Conservation (phyloP, 2,329 filamentous ascomycete species). For the Sporothrix protearum region DNA sequence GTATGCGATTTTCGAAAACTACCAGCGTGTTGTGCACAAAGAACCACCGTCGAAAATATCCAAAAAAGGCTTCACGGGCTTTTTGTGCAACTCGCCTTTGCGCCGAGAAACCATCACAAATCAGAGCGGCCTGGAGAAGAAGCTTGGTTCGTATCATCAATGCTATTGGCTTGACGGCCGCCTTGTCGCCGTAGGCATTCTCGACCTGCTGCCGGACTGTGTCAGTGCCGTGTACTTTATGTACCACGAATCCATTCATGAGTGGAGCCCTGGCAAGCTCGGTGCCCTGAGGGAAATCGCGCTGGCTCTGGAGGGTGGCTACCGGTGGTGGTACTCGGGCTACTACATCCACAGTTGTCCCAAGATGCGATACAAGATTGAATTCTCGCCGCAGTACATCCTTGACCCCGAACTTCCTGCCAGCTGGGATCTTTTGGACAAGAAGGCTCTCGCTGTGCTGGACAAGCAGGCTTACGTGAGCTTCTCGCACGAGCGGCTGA, state of each 20-base stretch:
- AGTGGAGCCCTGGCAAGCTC: constrained; percentile 69
- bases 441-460: constrained; percentile 46
- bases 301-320: constrained; percentile 64
- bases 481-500: constrained; percentile 36
- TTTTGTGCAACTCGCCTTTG: constrained; percentile 70
- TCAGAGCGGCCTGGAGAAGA: constrained; percentile 50
- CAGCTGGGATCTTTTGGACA: constrained; percentile 59
- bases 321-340: constrained; percentile 74
- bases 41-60: constrained; percentile 60
- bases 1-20: constrained; percentile 67
- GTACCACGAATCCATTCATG: constrained; percentile 71
- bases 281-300: constrained; percentile 70
- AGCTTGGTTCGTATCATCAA: constrained; percentile 73
- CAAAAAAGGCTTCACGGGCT: constrained; percentile 61
- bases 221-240: constrained; percentile 82
- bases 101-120: constrained; percentile 43
- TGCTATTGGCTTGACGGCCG: constrained; percentile 75
- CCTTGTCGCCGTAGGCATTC: constrained; percentile 70
- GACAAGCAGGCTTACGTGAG: constrained; percentile 57
- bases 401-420: constrained; percentile 62
- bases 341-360: constrained; percentile 78
- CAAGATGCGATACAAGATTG: constrained; percentile 84
- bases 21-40: constrained; percentile 69
- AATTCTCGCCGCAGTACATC: constrained; percentile 71
- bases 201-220: constrained; percentile 71